Evolutionary conservation across 495 filamentous ascomycete species (phyloP).

Genomic region (Sordaria brevicollis): DNA sequence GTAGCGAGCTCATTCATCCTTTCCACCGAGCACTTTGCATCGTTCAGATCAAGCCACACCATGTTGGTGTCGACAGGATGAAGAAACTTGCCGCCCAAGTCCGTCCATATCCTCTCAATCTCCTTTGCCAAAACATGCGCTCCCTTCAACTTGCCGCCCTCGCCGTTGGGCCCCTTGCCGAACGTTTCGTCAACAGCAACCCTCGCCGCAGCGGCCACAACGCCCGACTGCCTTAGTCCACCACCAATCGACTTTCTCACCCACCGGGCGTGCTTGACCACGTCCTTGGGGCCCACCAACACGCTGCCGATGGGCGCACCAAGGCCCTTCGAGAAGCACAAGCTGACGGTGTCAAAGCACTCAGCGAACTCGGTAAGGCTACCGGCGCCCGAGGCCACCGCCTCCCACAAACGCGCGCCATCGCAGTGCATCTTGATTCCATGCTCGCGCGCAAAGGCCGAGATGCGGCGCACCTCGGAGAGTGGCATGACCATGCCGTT

Average conservation of each 20-base stretch:
- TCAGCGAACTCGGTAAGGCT: constrained; percentile 56
- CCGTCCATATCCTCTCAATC: constrained; percentile 54
- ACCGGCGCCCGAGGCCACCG: constrained; percentile 48
- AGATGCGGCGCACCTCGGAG: constrained; percentile 53
- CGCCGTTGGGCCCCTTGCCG: constrained; percentile 44
- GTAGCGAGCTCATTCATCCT: constrained; percentile 38
- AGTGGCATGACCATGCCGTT: constrained; percentile 70
- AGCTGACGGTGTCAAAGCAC: constrained; percentile 67
- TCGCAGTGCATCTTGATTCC: constrained; percentile 71
- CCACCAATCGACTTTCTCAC: constrained; percentile 79
- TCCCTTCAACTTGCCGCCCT: constrained; percentile 51
- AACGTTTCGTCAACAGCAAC: constrained; percentile 63
- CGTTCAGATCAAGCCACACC: constrained; percentile 78
- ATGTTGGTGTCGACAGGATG: constrained; percentile 81
- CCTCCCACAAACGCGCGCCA: constrained; percentile 79
- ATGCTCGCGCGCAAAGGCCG: constrained; percentile 55
- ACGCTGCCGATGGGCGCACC: constrained; percentile 83
- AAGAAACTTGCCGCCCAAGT: constrained; percentile 47
- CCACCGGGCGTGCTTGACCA: constrained; percentile 67
- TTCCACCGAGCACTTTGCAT: constrained; percentile 29
- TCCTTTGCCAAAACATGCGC: constrained; percentile 57
- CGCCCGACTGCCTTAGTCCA: constrained; percentile 62
- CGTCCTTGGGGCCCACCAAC: constrained; percentile 52
- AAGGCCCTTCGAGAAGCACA: constrained; percentile 85
- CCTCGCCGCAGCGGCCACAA: constrained; percentile 47